phyloP scores from a whole-genome alignment of 1,284 basidiomycete species.

The Cutaneotrichosporon sp. region DNA sequence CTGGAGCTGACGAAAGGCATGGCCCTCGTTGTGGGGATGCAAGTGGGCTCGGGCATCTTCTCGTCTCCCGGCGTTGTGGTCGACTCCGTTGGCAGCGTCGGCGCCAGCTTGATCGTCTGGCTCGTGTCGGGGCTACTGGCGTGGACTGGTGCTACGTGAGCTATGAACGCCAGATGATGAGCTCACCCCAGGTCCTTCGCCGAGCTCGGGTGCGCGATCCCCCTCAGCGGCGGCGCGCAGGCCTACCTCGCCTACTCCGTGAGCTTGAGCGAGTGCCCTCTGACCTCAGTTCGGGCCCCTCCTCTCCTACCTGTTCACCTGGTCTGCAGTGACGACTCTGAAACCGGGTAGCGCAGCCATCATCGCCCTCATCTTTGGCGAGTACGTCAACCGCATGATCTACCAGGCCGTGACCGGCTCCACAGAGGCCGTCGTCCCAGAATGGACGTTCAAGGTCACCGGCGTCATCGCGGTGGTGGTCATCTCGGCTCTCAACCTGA shows the following conservation, averaged over 20 bases:
- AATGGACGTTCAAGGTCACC: constrained; percentile 90
- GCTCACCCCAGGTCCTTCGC: constrained; percentile 70
- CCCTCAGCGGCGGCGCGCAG: constrained; percentile 78
- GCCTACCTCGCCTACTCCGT: constrained; percentile 82
- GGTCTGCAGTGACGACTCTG: constrained; percentile 85
- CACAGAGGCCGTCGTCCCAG: constrained; percentile 66
- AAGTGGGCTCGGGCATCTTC: constrained; percentile 93
- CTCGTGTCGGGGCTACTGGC: constrained; percentile 73
- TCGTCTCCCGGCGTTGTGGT: constrained; percentile 89
- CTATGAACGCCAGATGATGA: not conserved
- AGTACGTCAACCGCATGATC: constrained; percentile 72
- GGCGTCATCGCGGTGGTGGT: constrained; percentile 71
- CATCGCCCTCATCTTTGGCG: constrained; percentile 62
- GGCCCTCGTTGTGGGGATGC: constrained; percentile 76
- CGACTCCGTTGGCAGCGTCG: constrained; percentile 79
- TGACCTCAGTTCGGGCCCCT: constrained; percentile 69
- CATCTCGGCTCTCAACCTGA: constrained; percentile 75
- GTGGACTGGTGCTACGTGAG: constrained; percentile 78
- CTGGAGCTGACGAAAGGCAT: constrained; percentile 61
- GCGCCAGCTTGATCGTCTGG: constrained; percentile 81
- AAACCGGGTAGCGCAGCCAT: constrained; percentile 64
- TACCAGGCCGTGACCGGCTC: constrained; percentile 50
- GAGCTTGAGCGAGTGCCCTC: constrained; percentile 27
- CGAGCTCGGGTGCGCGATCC: constrained; percentile 65
- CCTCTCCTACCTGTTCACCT: constrained; percentile 80